Base-by-base conservation (phyloP, 2,329 filamentous ascomycete genomes). In the Colletotrichum agaves region DNA sequence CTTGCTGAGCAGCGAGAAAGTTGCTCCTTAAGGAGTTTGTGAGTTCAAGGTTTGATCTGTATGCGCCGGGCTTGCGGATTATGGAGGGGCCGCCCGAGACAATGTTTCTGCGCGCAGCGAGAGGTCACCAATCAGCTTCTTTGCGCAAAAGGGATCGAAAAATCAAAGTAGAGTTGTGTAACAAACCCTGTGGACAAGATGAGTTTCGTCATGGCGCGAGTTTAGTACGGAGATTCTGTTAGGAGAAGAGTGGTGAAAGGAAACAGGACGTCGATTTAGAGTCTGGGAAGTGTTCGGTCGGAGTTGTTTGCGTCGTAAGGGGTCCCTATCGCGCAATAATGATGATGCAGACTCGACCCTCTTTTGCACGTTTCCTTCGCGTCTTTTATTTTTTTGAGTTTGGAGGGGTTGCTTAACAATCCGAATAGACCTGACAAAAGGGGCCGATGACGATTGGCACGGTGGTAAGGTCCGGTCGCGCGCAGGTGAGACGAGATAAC, bases 41-140 rank as follows among this genome's bases (percentile, higher is more conserved):
- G 73, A 99, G 88, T 80, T 99, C 96, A 73, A 94, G 90, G 78
- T 98, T 98, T 61, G 95, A 98, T 77, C 94, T 93, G 76, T 90
- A 90, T 71, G 88, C 88, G 68, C 90, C 87, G 15, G 91, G 89
- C 75, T 92, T 93, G 70, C 93, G 90, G 78, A 97, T 91, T 70
- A 97, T 91, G 55, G 93, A 93, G 64, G 92, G 91, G 64, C 93
- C 92, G 71, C 89, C 90, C 74, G 91, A 91, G 86, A 97, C 93
- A 78, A 97, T 91, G 83, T 97, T 98, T 76, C 87, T 88, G 73
- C 52, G 65, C 21, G 50, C 33, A 23, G 33, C 53, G 27, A 49
- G 47, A 10, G 52, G 62, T 57, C 63, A 47, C 67, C 69, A 71
- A 70, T 71, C 63, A 71, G 69, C 67, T 55, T 47, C 47, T 53